These are phyloP conservation scores for Colletotrichum horii DNA, from an alignment of 2,329 filamentous ascomycete genomes.

Conservation along the genomic window DNA sequence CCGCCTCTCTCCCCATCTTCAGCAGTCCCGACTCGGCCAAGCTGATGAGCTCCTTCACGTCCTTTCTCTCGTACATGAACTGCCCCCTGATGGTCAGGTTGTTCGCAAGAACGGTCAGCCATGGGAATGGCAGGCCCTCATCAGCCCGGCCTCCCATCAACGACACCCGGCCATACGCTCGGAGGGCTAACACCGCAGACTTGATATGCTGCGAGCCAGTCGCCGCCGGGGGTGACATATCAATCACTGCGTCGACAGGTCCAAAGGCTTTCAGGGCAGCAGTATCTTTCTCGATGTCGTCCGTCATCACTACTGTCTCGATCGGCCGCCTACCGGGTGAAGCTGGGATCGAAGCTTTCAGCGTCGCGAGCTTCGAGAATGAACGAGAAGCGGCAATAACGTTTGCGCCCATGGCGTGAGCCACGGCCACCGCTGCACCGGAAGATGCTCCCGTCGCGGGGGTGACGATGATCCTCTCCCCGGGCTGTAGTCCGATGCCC, in stretches of 20 bases:
- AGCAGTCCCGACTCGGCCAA: conserved; percentile 42
- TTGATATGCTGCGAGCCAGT: conserved; percentile 19
- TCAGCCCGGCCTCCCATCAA: conserved; percentile 23
- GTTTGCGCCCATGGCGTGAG: not conserved
- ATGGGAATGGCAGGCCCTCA: conserved; percentile 30
- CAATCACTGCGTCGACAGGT: conserved; percentile 42
- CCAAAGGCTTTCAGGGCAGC: conserved; percentile 35
- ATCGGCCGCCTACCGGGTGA: conserved; percentile 21
- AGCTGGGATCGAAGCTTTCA: not conserved
- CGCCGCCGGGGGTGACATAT: conserved; percentile 43
- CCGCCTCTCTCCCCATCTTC: conserved; percentile 33
- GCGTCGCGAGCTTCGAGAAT: not conserved
- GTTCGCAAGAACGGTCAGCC: not conserved
- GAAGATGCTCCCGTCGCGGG: not conserved
- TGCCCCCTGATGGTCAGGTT: conserved; percentile 41
- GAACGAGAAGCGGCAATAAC: not conserved
- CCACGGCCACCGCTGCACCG: not conserved
- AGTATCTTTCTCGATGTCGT: conserved; percentile 40
- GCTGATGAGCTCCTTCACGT: conserved; percentile 39
- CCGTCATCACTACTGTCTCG: conserved; percentile 42
- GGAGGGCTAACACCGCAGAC: conserved; percentile 37
- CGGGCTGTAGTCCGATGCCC: not conserved
- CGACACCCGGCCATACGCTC: conserved; percentile 22
- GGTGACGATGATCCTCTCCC: not conserved
- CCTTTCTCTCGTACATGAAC: conserved; percentile 43